phyloP scores from a whole-genome alignment of 176 grass and related monocot species.

The Dendrocalamus sinicus region DNA sequence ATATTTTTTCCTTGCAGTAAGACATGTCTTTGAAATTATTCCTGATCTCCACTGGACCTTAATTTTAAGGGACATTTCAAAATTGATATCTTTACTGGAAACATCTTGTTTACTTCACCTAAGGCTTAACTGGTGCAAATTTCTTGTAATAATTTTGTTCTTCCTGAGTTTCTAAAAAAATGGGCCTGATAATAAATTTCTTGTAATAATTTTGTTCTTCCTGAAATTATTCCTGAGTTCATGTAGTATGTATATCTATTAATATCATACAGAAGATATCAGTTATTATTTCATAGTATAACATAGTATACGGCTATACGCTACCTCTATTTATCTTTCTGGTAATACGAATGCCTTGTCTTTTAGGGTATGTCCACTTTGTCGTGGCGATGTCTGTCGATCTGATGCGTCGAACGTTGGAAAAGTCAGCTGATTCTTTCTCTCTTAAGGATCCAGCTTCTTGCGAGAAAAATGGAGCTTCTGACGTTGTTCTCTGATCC shows the following conservation, averaged over 20 bases:
- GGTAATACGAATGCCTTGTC: slow-evolving; percentile 25
- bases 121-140: not conserved
- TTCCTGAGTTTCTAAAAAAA: not conserved
- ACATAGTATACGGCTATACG: too few species aligned
- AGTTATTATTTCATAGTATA: not conserved
- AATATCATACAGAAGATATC: not conserved
- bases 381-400: slow-evolving; percentile 87
- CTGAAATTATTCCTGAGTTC: slow-evolving; percentile 1
- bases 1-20: not conserved
- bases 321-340: not conserved
- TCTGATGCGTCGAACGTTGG: slow-evolving; percentile 53
- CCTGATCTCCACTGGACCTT: not conserved
- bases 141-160: not conserved
- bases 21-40: slow-evolving; percentile 25
- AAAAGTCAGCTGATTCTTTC: slow-evolving; percentile 62
- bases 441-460: slow-evolving; percentile 45
- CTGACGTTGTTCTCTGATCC: slow-evolving; percentile 26
- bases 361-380: slow-evolving; percentile 95
- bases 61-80: not conserved
- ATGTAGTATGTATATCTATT: not conserved
- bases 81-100: not conserved
- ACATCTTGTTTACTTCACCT: not conserved
- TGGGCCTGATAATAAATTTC: too few species aligned
- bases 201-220: slow-evolving; percentile 1
- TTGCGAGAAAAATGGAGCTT: slow-evolving; percentile 37